These are phyloP conservation scores for Furculomyces boomerangus DNA, from an alignment of 371 early-diverging fungal genomes.

Conservation along the genomic window DNA sequence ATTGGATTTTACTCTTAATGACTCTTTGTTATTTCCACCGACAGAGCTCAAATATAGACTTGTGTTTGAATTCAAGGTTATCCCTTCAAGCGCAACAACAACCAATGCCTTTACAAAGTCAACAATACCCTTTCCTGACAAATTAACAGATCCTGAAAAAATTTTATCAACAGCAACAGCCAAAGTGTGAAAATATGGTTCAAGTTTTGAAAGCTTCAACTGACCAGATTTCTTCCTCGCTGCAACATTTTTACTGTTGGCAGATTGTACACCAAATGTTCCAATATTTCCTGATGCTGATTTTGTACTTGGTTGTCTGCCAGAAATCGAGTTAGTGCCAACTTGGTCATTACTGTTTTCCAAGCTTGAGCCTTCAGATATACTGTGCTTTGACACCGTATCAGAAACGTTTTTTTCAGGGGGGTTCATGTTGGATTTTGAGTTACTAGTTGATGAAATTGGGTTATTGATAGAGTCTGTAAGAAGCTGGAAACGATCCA, in stretches of 20 bases:
- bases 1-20: too few relatives aligned
- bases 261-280: neutral
- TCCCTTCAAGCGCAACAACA: slow-evolving; percentile 76
- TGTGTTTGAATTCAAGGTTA: slow-evolving; percentile 26
- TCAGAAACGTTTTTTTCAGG: neutral
- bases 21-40: too few relatives aligned
- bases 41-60: too few relatives aligned
- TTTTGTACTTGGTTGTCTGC: neutral
- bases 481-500: slow-evolving; percentile 58
- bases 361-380: too few relatives aligned
- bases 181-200: slow-evolving; percentile 35
- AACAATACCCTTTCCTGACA: slow-evolving; percentile 41
- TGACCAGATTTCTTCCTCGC: neutral
- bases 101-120: slow-evolving; percentile 79
- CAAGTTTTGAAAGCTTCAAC: slow-evolving; percentile 12
- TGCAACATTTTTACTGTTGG: neutral
- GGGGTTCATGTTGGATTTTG: neutral
- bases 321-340: neutral
- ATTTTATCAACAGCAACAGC: slow-evolving; percentile 67
- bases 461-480: slow-evolving; percentile 5
- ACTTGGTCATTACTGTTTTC: neutral
- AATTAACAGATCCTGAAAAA: slow-evolving; percentile 38
- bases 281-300: neutral
- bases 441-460: neutral
- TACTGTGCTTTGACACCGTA: neutral